Evolutionary conservation across 495 filamentous ascomycete genomes (phyloP), one percentile per base, ranked within the genome.

Genomic region (Pseudoneurospora amorphoporcata): DNA sequence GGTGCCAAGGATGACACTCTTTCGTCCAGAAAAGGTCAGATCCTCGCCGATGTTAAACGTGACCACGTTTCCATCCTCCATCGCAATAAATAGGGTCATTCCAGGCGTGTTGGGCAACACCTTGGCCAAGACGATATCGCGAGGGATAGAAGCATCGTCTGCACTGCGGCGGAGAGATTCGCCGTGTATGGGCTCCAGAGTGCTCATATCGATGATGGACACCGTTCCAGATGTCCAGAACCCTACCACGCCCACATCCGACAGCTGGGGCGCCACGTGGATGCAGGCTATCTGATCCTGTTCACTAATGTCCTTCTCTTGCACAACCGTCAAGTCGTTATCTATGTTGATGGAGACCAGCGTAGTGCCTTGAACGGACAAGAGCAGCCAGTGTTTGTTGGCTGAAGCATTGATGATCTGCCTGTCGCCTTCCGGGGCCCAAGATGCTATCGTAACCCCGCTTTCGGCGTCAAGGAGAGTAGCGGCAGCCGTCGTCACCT

Each of bases 21-120:
- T 97, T 77, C 90, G 90, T 3, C 87, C 85, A 0, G 89, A 91
- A 9, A 98, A 82, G 7, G 86, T 80, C 73, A 87, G 85, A 53
- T 87, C 85, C 0, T 84, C 76, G 42, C 93, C 86, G n/a, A 96
- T 83, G 42, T 87, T 86, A 79, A 94, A 99, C 1, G 92, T 97
- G 68, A 95, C 87, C 10, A 99, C 92, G 75, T 91, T 92, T 35
- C 95, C 95, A 81, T 98, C 95, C 29, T 95, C 93, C 90, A 97
- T 93, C n/a, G 94, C 92, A 37, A 97, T 85, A 73, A 99, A 94
- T 3, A 99, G 82, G 0, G 91, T 97, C 2, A 93, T 90, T 0
- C 85, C 84, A 41, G 81, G 75, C 5, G 79, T 47, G 45, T 77
- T 68, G 17, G 88, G 87, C 16, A 97, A 85, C 2, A 98, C 83